These are phyloP conservation scores for Polyporus arcularius DNA, from an alignment of 768 basidiomycete species.

Conservation along the genomic window DNA sequence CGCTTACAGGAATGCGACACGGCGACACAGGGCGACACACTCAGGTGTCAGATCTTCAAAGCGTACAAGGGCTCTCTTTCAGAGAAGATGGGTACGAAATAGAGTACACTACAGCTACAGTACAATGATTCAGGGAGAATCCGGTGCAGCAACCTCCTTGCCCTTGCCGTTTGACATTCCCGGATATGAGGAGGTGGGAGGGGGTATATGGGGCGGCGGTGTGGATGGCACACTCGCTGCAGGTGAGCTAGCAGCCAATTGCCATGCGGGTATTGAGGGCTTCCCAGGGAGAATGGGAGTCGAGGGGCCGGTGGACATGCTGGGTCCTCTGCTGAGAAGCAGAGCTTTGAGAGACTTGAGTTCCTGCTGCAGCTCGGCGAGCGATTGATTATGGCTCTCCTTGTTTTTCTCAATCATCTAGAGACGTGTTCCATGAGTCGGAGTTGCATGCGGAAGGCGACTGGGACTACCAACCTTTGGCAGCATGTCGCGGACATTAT, in stretches of 20 bases:
- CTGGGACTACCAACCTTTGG: conserved; percentile 67
- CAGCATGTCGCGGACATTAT: conserved; percentile 86
- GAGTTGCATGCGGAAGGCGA: neutral
- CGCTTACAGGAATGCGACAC: neutral
- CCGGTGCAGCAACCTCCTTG: conserved; percentile 48
- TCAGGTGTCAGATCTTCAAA: too few relatives aligned
- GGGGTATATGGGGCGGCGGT: conserved; percentile 16
- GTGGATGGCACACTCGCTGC: conserved; percentile 10
- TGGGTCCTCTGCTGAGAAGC: conserved; percentile 70
- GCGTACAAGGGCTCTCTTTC: too few relatives aligned
- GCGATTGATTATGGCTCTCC: conserved; percentile 77
- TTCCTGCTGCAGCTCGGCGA: conserved; percentile 89
- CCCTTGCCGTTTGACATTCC: conserved; percentile 49
- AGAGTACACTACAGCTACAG: neutral
- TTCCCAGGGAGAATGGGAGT: conserved; percentile 51
- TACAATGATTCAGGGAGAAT: neutral
- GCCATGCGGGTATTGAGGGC: conserved; percentile 90
- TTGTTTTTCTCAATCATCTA: conserved; percentile 97
- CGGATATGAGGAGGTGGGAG: conserved; percentile 13
- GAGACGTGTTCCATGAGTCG: neutral
- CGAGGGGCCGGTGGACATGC: conserved; percentile 48
- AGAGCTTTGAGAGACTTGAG: conserved; percentile 93
- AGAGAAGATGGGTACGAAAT: too few relatives aligned
- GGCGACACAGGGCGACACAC: too few relatives aligned
- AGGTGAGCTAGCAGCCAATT: conserved; percentile 51